Percentiles rank a stretch among this genome's conserved stretches.
These are phyloP conservation scores for Xylaria multiplex DNA, from an alignment of 2,329 filamentous ascomycete genomes.

Conservation along the genomic window DNA sequence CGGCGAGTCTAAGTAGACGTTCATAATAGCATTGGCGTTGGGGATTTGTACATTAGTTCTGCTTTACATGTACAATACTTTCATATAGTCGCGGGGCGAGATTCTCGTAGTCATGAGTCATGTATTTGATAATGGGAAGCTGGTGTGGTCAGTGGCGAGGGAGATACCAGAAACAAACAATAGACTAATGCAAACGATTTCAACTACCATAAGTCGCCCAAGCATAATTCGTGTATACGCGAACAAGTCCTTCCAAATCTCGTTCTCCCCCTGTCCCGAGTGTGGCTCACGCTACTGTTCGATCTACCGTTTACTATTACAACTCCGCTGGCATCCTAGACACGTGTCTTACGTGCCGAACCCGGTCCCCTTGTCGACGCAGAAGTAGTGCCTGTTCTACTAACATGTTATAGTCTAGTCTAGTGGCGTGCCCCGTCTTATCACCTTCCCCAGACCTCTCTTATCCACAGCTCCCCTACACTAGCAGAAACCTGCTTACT, in stretches of 20 bases:
- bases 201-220: slow-evolving; percentile 10
- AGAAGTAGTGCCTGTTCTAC: slow-evolving; percentile 4
- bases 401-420: slow-evolving; percentile 20
- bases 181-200: slow-evolving; percentile 31
- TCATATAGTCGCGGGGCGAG: slow-evolving; percentile 17
- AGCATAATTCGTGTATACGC: slow-evolving; percentile 17
- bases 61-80: slow-evolving; percentile 34
- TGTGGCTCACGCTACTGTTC: slow-evolving; percentile 28
- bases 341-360: slow-evolving; percentile 34
- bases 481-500: slow-evolving; percentile 31
- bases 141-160: slow-evolving; percentile 12
- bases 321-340: slow-evolving; percentile 13
- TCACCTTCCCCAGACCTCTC: slow-evolving; percentile 25
- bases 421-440: slow-evolving; percentile 29
- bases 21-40: slow-evolving; percentile 31
- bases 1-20: slow-evolving; percentile 30
- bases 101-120: slow-evolving; percentile 14
- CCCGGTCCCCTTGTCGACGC: slow-evolving; percentile 21
- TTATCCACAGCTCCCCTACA: slow-evolving; percentile 18
- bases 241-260: slow-evolving; percentile 27
- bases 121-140: slow-evolving; percentile 29
- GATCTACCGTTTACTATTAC: slow-evolving; percentile 22
- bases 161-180: slow-evolving; percentile 16
- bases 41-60: slow-evolving; percentile 33
- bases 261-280: slow-evolving; percentile 10